Evolutionary conservation across 768 basidiomycete species (phyloP), one percentile per base, ranked within the genome.

Genomic region (Auricularia auricula-judae): DNA sequence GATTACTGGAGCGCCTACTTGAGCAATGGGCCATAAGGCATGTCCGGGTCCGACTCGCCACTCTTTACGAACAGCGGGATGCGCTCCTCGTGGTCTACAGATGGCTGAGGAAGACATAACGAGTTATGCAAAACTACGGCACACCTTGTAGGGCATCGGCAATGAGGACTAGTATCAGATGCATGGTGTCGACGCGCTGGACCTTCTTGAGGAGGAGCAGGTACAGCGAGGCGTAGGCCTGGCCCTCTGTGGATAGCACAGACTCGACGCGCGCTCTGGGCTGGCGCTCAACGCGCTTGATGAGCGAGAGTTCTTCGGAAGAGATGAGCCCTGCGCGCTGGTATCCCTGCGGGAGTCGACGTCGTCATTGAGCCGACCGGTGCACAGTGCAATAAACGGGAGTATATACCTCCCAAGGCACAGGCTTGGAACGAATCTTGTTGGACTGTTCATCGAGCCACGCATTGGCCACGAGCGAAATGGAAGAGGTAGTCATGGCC

Each of bases 321-420:
- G 92, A 91, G 71, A 98, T 84, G 53, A 94, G 84, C 56, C 87
- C 92, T 56, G 93, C 94, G 68, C 96, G 87, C 77, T 97, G 94
- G 78, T 98, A 97, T 66, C 90, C 93, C 94, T 98, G 69, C 69
- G 39, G 39, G 12, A 62, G 65, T 71, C 56, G 74, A 71, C 3
- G 62, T 59, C 16, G 62, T 47, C 18, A 36, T 16, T 11, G 51
- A 14, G 64, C 34, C 7, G 51, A 33, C 36, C 51, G 54, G 59
- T 54, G 51, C 61, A 44, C 56, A 29, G 29, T 29, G 29, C 29
- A 29, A 29, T 29, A 51, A 18, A 33, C 2, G 39, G 39, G 39
- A 7, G 39, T 42, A 60, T 79, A 65, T 65, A 96, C 96, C 87
- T 97, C 94, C 96, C 96, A 98, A 68, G 94, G 94, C 10, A 97